phyloP scores from a whole-genome alignment of 129 eudicot species.

The Calendula officinalis region DNA sequence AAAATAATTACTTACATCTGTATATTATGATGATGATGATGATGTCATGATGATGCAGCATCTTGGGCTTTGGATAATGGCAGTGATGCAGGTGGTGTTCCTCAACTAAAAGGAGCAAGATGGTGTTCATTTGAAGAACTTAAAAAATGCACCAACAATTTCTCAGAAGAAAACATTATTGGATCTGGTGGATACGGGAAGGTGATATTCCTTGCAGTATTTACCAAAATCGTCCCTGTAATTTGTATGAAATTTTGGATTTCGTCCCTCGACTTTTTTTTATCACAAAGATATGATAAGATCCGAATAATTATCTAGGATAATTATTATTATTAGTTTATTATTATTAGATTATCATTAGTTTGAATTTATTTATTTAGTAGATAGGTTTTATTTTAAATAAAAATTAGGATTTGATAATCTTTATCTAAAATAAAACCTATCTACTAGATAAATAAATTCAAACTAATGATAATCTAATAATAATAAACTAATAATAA shows the following conservation, averaged over 20 bases:
- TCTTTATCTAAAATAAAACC: too few species aligned
- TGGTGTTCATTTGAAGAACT: conserved; percentile 85
- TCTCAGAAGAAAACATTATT: conserved; percentile 66
- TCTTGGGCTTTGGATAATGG: conserved; percentile 62
- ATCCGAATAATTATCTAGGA: too few species aligned
- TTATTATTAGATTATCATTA: too few species aligned
- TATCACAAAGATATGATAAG: too few species aligned
- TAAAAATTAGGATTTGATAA: too few species aligned
- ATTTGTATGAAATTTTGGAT: background rate
- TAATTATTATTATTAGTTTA: too few species aligned
- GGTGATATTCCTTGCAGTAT: conserved; percentile 32
- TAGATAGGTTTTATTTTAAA: too few species aligned
- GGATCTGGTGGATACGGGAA: conserved; percentile 95
- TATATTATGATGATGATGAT: conserved; percentile 28
- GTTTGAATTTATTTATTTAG: too few species aligned
- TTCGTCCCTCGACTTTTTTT: too few species aligned
- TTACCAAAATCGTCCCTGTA: background rate
- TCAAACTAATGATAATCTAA: too few species aligned
- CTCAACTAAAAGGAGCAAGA: conserved; percentile 79
- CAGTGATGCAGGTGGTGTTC: conserved; percentile 53
- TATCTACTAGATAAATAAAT: too few species aligned
- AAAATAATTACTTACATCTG: background rate
- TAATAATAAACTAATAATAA: too few species aligned
- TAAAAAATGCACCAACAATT: conserved; percentile 52
- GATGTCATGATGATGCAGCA: conserved; percentile 48